Conservation (phyloP, 176 grass and related monocot species). For the Eragrostis nindensis region DNA sequence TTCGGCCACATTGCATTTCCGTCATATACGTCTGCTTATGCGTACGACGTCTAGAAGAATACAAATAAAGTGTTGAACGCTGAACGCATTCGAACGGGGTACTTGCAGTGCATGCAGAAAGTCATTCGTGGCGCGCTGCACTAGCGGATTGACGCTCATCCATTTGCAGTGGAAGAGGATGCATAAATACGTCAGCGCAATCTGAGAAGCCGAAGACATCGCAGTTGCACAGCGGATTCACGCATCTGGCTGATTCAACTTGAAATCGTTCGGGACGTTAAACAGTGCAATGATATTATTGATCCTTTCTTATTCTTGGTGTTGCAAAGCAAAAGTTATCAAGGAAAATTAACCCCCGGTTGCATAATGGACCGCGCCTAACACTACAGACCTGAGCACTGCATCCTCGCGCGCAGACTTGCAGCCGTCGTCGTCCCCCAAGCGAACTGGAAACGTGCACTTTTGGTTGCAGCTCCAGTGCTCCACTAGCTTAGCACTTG, state of each 20-base stretch:
- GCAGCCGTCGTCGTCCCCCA: not conserved
- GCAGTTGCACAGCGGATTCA: not conserved
- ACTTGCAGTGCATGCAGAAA: too few species aligned
- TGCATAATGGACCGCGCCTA: not conserved
- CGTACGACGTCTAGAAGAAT: too few species aligned
- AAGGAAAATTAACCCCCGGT: not conserved
- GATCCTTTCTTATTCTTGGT: not conserved
- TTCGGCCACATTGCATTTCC: too few species aligned
- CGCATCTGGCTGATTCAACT: not conserved
- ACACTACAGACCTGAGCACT: not conserved
- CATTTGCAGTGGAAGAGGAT: too few species aligned
- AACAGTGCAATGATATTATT: not conserved
- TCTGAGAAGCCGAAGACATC: too few species aligned
- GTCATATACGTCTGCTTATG: too few species aligned
- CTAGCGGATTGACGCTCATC: too few species aligned
- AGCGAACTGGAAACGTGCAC: not conserved
- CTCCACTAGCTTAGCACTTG: conserved; percentile 23
- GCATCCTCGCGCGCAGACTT: not conserved
- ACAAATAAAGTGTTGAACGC: too few species aligned
- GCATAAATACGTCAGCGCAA: too few species aligned
- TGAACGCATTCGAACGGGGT: too few species aligned
- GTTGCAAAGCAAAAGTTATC: not conserved
- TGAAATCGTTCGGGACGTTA: not conserved
- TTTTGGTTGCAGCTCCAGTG: conserved; percentile 31
- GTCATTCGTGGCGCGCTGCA: too few species aligned